phyloP scores from a whole-genome alignment of 352 stramenopile species.

The Plasmopara halstedii region DNA sequence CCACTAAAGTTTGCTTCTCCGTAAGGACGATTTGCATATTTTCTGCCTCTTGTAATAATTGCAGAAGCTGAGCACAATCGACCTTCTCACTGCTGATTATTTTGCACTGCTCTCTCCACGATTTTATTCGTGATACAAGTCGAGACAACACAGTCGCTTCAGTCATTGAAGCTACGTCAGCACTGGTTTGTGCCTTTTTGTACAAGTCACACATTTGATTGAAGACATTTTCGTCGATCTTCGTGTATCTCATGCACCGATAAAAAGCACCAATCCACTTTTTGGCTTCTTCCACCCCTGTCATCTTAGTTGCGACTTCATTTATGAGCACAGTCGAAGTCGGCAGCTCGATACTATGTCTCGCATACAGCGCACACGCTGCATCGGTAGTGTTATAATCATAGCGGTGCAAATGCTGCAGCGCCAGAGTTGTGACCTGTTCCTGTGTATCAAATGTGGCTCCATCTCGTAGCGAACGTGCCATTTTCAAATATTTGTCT shows the following conservation, averaged over 20 bases:
- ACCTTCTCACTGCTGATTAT: conserved; percentile 22
- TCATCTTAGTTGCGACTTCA: conserved; percentile 6
- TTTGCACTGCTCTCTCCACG: conserved; percentile 41
- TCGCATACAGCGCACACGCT: conserved; percentile 73
- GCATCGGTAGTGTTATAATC: conserved; percentile 74
- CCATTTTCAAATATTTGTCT: conserved; percentile 77
- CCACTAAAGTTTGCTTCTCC: conserved; percentile 30
- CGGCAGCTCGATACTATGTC: conserved; percentile 69
- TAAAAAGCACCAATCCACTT: conserved; percentile 69
- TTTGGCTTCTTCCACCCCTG: conserved; percentile 32
- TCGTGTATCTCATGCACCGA: conserved; percentile 34
- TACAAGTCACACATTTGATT: conserved; percentile 33
- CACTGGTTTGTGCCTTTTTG: conserved; percentile 18
- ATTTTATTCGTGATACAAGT: conserved; percentile 41
- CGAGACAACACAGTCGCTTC: conserved; percentile 52
- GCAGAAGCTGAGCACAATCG: conserved; percentile 38
- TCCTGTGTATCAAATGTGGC: conserved; percentile 76
- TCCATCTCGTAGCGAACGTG: conserved; percentile 59
- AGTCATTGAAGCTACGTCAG: conserved; percentile 25
- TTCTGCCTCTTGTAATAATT: conserved; percentile 50
- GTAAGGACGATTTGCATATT: conserved; percentile 41
- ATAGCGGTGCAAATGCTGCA: conserved; percentile 77
- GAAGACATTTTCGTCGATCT: conserved; percentile 35
- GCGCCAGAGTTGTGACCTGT: conserved; percentile 54
- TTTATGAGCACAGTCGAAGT: conserved; percentile 11